Evolutionary conservation across 2,329 filamentous ascomycete genomes (phyloP).

Genomic region (Fonsecaea pugnacius): DNA sequence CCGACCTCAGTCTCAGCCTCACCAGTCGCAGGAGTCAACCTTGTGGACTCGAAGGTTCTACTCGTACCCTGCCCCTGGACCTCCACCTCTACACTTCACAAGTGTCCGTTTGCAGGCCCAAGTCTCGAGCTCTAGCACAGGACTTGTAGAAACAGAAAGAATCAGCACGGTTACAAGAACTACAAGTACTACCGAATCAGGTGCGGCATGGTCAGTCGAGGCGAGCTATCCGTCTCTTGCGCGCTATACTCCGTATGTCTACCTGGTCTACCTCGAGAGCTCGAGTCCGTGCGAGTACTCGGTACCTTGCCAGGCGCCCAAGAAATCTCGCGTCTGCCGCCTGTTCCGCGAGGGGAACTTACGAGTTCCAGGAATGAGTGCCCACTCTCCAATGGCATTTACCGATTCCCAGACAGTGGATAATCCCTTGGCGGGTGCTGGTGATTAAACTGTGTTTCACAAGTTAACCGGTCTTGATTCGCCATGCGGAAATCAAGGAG

Average conservation of each 20-base stretch:
- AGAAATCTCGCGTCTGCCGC: constrained; percentile 3
- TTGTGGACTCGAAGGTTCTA: not conserved
- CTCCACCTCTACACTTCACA: not conserved
- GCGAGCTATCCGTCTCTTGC: not conserved
- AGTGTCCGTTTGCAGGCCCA: not conserved
- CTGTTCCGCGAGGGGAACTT: not conserved
- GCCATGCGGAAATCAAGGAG: not conserved
- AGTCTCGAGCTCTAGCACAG: not conserved
- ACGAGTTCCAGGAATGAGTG: not conserved
- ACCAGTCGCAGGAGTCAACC: not conserved
- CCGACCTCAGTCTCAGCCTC: constrained; percentile 15
- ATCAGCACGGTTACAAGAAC: constrained; percentile 2
- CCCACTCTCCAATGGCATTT: not conserved
- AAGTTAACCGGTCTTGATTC: not conserved
- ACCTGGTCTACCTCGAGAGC: no score
- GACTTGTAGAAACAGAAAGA: not conserved
- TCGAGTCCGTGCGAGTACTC: no score
- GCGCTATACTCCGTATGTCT: not conserved
- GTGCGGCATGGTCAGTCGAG: not conserved
- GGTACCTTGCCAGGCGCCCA: constrained; percentile 1
- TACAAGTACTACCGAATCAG: not conserved
- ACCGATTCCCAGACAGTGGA: not conserved
- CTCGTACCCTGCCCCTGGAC: not conserved
- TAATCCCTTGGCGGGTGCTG: constrained; percentile 2
- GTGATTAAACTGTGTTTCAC: constrained; percentile 6